These are phyloP conservation scores for Stagonosporopsis chrysanthemi DNA, from an alignment of 2,329 filamentous ascomycete species.

Conservation along the genomic window DNA sequence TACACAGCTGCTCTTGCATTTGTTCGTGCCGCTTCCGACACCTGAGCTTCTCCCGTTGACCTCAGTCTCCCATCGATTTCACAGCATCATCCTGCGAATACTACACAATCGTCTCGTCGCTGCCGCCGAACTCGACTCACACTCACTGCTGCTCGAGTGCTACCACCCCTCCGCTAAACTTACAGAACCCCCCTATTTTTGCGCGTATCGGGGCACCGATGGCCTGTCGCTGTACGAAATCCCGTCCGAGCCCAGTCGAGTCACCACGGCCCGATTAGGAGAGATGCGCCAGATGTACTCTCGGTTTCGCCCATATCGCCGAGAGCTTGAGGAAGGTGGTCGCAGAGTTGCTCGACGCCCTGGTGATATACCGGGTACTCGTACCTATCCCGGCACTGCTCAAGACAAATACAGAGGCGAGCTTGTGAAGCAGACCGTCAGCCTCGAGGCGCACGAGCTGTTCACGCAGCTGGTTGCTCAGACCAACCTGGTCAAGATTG, in stretches of 20 bases:
- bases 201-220: conserved; percentile 71
- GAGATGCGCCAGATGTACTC: conserved; percentile 69
- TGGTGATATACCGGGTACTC: conserved; percentile 57
- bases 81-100: conserved; percentile 68
- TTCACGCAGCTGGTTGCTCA: conserved; percentile 78
- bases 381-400: conserved; percentile 46
- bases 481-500: conserved; percentile 72
- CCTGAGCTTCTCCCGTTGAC: conserved; percentile 61
- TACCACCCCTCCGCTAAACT: conserved; percentile 76
- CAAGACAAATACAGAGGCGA: conserved; percentile 48
- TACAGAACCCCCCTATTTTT: conserved; percentile 73
- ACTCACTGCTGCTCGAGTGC: conserved; percentile 78
- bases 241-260: conserved; percentile 37
- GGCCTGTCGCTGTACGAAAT: conserved; percentile 59
- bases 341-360: conserved; percentile 50
- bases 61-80: conserved; percentile 67
- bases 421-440: conserved; percentile 65
- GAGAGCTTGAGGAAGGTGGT: conserved; percentile 57
- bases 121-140: conserved; percentile 65
- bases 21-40: conserved; percentile 53
- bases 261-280: conserved; percentile 50
- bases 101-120: conserved; percentile 69
- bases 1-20: conserved; percentile 52
- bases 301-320: conserved; percentile 70
- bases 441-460: conserved; percentile 72